phyloP scores from a whole-genome alignment of 2,329 filamentous ascomycete genomes.

The Alternaria gaisen region DNA sequence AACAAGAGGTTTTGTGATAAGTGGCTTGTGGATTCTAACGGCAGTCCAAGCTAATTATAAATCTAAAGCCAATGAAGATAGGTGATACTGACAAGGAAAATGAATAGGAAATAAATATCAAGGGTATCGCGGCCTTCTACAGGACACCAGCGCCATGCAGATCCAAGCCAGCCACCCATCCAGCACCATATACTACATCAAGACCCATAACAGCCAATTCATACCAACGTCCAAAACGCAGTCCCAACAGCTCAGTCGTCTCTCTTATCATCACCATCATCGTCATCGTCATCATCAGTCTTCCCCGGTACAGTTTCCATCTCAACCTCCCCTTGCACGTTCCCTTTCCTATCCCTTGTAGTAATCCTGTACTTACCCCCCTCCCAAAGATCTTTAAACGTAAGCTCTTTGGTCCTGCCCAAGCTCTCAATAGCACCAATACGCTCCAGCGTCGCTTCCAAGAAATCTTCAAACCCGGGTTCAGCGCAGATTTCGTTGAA shows the following conservation, averaged over 20 bases:
- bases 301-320: conserved; percentile 45
- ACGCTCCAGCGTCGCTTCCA: conserved; percentile 82
- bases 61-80: not conserved
- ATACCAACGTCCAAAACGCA: not conserved
- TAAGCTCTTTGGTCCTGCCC: conserved; percentile 90
- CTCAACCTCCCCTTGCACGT: conserved; percentile 40
- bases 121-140: not conserved
- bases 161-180: not conserved
- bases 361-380: conserved; percentile 73
- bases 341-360: conserved; percentile 40
- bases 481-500: conserved; percentile 83
- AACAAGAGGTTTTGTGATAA: not conserved
- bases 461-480: conserved; percentile 80
- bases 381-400: conserved; percentile 91
- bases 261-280: conserved; percentile 21
- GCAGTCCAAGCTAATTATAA: not conserved
- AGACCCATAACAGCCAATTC: not conserved
- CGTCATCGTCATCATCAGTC: conserved; percentile 36
- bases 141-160: conserved; percentile 4
- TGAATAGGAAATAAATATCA: not conserved
- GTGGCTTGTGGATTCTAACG: fast-evolving
- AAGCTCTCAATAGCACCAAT: conserved; percentile 94
- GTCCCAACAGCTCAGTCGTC: not conserved
- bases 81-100: not conserved
- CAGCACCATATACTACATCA: not conserved